A percentile compares a stretch with the other conserved stretches of the same genome.
Conservation (phyloP, 1,139 yeast species). For the Ogataea hybrid region DNA sequence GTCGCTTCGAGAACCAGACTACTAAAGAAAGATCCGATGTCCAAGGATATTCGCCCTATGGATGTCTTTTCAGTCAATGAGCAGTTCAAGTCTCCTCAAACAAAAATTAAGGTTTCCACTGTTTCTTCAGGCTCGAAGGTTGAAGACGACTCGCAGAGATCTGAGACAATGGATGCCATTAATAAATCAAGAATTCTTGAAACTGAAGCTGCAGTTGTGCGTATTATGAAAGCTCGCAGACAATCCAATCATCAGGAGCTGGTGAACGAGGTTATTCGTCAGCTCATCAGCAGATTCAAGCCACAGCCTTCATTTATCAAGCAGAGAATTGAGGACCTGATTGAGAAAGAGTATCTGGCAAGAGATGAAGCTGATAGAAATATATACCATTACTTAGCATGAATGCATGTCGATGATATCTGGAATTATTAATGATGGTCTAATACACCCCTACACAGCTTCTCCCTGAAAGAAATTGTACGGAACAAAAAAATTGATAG, state of each 20-base stretch:
- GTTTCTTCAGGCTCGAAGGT: slow-evolving; percentile 46
- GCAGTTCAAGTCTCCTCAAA: slow-evolving; percentile 67
- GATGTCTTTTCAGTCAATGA: slow-evolving; percentile 72
- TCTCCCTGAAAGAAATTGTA: neutral
- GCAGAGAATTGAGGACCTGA: slow-evolving; percentile 72
- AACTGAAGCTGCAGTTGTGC: slow-evolving; percentile 84
- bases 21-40: slow-evolving; percentile 69
- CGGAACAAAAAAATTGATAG: slow-evolving; percentile 1
- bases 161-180: slow-evolving; percentile 40
- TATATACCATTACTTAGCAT: slow-evolving; percentile 73
- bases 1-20: slow-evolving; percentile 82
- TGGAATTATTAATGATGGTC: no score
- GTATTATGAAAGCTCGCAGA: slow-evolving; percentile 80
- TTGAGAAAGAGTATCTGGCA: slow-evolving; percentile 80
- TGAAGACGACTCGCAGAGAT: slow-evolving; percentile 40
- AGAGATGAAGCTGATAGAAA: slow-evolving; percentile 64
- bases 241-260: slow-evolving; percentile 61
- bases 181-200: slow-evolving; percentile 54
- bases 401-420: slow-evolving; percentile 6
- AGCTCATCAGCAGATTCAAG: slow-evolving; percentile 61
- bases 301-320: slow-evolving; percentile 63
- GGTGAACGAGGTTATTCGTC: slow-evolving; percentile 62
- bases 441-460: neutral
- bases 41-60: slow-evolving; percentile 60
- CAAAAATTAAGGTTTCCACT: slow-evolving; percentile 76